Evolutionary conservation across 2,329 filamentous ascomycete genomes (phyloP).

Genomic region (Anthostomella pinea): DNA sequence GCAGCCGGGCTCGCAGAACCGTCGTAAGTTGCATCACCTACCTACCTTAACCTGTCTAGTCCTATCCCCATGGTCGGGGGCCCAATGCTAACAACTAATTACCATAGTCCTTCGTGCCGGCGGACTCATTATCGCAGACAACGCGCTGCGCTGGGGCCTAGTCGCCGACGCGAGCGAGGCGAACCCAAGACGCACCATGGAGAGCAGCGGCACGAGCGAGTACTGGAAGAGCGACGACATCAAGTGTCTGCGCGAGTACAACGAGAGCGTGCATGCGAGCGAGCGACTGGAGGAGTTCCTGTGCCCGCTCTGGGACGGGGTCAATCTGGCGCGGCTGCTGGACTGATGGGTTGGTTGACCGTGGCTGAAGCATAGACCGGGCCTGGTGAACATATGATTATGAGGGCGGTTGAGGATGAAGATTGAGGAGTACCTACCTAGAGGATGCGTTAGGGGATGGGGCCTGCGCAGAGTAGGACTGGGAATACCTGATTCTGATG

Average conservation of each 20-base stretch:
- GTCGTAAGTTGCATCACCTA: too few species aligned
- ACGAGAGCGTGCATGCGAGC: constrained; percentile 31
- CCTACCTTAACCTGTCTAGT: too few species aligned
- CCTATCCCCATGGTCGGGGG: too few species aligned
- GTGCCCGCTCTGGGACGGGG: constrained; percentile 42
- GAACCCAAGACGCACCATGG: constrained; percentile 30
- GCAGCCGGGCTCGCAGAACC: constrained; percentile 31
- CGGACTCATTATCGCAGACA: constrained; percentile 54
- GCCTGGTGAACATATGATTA: too few species aligned
- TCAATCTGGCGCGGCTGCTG: constrained; percentile 35
- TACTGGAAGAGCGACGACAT: constrained; percentile 23
- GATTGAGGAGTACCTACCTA: too few species aligned
- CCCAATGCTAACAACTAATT: too few species aligned
- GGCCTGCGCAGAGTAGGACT: too few species aligned
- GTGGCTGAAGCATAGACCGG: too few species aligned
- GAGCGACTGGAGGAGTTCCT: constrained; percentile 39
- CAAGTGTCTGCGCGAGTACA: constrained; percentile 34
- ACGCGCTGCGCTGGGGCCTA: constrained; percentile 47
- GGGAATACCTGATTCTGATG: too few species aligned
- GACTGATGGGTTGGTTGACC: too few species aligned
- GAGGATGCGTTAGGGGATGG: too few species aligned
- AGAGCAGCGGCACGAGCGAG: constrained; percentile 7
- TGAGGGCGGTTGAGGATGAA: too few species aligned
- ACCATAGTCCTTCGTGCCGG: constrained; percentile 48
- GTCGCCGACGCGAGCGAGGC: constrained; percentile 42